Evolutionary conservation across 805 yeast species (phyloP).

Genomic region (Blastobotrys chiropterorum): DNA sequence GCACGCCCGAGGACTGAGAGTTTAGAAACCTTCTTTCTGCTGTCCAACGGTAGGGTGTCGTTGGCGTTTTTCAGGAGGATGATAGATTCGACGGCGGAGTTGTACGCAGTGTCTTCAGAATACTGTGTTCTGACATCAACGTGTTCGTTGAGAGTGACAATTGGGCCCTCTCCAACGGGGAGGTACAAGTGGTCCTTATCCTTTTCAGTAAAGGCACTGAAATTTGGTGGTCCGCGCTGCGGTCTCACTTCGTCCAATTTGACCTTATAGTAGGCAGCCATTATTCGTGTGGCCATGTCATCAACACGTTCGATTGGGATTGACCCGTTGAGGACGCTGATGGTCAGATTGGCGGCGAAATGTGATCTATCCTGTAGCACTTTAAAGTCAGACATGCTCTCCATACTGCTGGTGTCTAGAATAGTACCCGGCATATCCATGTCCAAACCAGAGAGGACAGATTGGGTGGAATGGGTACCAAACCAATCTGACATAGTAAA

Average conservation of each 20-base stretch:
- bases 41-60: conserved; percentile 48
- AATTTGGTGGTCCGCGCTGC: conserved; percentile 44
- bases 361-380: too few species aligned
- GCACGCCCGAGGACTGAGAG: conserved; percentile 47
- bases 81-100: conserved; percentile 52
- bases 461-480: conserved; percentile 51
- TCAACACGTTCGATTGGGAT: conserved; percentile 46
- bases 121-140: conserved; percentile 46
- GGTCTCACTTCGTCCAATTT: conserved; percentile 30
- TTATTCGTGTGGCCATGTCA: conserved; percentile 56
- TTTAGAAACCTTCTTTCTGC: conserved; percentile 31
- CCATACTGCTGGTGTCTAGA: conserved; percentile 42
- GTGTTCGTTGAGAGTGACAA: conserved; percentile 50
- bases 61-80: conserved; percentile 49
- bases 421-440: conserved; percentile 62
- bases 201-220: conserved; percentile 48
- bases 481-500: conserved; percentile 58
- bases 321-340: conserved; percentile 50
- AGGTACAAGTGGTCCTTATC: conserved; percentile 30
- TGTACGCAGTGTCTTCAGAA: conserved; percentile 42
- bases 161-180: conserved; percentile 28
- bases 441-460: conserved; percentile 49
- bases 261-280: conserved; percentile 50
- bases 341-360: conserved; percentile 43
- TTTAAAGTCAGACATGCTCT: too few species aligned